Base-by-base conservation (phyloP, 2,329 filamentous ascomycete species). In the Leptographium wingfieldii region DNA sequence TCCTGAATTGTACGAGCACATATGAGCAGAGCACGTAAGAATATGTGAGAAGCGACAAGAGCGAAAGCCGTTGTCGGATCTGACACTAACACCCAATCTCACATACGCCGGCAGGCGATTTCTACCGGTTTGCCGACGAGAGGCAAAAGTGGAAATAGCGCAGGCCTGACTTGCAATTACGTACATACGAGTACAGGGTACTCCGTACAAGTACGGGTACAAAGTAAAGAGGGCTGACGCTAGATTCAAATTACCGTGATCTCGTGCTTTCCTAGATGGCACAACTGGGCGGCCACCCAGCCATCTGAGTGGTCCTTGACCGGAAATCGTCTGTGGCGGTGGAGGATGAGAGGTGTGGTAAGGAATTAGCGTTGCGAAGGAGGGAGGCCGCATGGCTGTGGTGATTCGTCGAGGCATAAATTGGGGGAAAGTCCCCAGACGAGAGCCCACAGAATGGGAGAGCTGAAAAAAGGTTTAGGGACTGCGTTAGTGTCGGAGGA, bases 381-480 rank as follows among this genome's bases (percentile, higher is more conserved):
- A 12, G 38, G 22, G 55, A 46, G 25, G 38, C 38, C 22, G 38
- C 4, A 14, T 43, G 33, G 7, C 55, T 19, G 38, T 51, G 27
- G 29, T 57, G 46, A 49, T 49, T 49, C 56, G 56, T 25, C 29
- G 33, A 25, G 3, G 11, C 35, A 51, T 25, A 51, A 3, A 12
- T 38, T 33, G 19, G 12, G n/a, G n/a, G 27, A 49, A 27, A 27
- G 49, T 19, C 56, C 14, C 12, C 7, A 40, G 29, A 31, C 51
- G 49, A 31, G 33, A 35, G 33, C 33, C 33, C 33, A 35, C 33
- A 35, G 33, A 35, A 35, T 35, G 33, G 33, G 33, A 35, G 19
- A 61, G 57, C 57, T 59, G 57, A 62, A 58, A 59, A 60, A 62
- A 62, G 60, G 58, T 58, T 62, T 62, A 60, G 60, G 55, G 16